A percentile compares a stretch with the other conserved stretches of the same genome.
These are phyloP conservation scores for Colletotrichum sp. DNA, from an alignment of 2,329 filamentous ascomycete species.

Conservation along the genomic window DNA sequence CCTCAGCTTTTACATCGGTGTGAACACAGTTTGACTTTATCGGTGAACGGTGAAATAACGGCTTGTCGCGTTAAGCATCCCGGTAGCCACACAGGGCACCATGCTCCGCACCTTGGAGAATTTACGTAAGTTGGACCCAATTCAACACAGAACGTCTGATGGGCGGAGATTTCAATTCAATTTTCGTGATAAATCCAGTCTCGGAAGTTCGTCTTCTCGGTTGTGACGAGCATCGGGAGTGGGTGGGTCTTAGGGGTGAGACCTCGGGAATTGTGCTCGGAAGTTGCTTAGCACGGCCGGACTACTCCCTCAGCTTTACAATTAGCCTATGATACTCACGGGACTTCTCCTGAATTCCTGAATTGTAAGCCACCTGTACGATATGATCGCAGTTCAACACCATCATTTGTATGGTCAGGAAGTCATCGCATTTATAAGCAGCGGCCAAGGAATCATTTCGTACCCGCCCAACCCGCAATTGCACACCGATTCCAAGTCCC, in stretches of 20 bases:
- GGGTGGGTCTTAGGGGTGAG: neutral
- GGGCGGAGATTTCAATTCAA: neutral
- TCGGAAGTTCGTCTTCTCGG: neutral
- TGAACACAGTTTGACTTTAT: neutral
- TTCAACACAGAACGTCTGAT: accelerated
- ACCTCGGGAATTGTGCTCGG: neutral
- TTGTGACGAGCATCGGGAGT: neutral
- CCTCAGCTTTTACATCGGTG: neutral
- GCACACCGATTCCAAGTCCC: neutral
- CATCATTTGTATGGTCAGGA: neutral
- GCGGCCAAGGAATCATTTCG: neutral
- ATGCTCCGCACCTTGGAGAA: accelerated
- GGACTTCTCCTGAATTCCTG: neutral
- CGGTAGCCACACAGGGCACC: neutral
- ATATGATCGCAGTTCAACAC: neutral
- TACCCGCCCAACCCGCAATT: accelerated
- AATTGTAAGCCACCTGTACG: neutral
- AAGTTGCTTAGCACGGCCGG: neutral
- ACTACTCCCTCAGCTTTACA: neutral
- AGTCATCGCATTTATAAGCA: accelerated
- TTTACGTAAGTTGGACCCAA: neutral
- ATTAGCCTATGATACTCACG: neutral
- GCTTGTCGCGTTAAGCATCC: neutral
- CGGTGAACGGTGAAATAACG: neutral
- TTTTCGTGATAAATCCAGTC: neutral